A percentile compares a stretch with the other conserved stretches of the same genome.
Conservation (phyloP, 2,329 filamentous ascomycete species). For the Fusarium aywerte region DNA sequence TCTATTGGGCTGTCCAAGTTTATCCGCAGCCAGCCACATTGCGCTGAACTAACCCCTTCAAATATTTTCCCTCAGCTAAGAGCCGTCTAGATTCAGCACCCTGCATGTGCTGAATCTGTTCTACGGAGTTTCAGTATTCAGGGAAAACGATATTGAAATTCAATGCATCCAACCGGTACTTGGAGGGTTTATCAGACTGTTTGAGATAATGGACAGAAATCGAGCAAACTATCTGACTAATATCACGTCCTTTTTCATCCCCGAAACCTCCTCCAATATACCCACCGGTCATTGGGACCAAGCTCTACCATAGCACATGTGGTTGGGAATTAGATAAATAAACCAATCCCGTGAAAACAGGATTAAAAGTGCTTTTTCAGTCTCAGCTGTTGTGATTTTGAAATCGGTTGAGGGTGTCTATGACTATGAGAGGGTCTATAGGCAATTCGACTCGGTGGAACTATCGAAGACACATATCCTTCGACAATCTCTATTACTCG, state of each 20-base stretch:
- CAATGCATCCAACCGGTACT: constrained; percentile 60
- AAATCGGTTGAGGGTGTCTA: constrained; percentile 60
- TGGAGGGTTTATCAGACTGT: constrained; percentile 59
- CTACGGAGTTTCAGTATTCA: too few relatives aligned
- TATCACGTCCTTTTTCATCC: background rate
- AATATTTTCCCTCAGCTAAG: constrained; percentile 1
- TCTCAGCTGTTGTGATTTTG: constrained; percentile 58
- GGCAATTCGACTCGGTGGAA: constrained; percentile 44
- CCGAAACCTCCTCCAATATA: constrained; percentile 31
- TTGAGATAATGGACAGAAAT: constrained; percentile 59
- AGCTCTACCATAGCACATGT: constrained; percentile 58
- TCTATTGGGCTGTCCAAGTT: background rate
- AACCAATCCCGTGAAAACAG: too few relatives aligned
- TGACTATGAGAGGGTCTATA: constrained; percentile 52
- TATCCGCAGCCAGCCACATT: constrained; percentile 1
- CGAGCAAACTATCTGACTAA: constrained; percentile 52
- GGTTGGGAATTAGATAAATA: constrained; percentile 52
- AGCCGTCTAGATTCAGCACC: background rate
- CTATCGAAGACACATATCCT: constrained; percentile 37
- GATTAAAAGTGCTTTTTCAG: constrained; percentile 14
- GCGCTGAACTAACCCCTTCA: background rate
- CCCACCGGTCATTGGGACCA: constrained; percentile 57
- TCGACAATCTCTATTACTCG: constrained; percentile 11
- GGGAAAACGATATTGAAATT: constrained; percentile 52
- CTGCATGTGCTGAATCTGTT: too few relatives aligned